Evolutionary conservation across 2,329 filamentous ascomycete species (phyloP).

Genomic region (Aspergillus ibericus): DNA sequence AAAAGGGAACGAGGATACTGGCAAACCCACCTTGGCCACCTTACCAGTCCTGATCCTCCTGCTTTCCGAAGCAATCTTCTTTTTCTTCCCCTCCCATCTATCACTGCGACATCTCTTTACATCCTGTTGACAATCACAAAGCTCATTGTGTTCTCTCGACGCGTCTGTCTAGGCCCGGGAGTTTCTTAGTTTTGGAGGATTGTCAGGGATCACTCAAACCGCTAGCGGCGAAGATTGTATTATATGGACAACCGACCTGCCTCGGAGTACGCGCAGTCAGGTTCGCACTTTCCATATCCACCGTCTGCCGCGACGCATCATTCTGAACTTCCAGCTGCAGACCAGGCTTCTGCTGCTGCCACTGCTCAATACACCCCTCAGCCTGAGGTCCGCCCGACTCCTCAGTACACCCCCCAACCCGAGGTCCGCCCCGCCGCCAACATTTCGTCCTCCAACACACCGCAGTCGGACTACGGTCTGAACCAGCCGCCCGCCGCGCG

Average conservation of each 20-base stretch:
- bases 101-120: neutral
- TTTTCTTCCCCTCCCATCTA: constrained; percentile 13
- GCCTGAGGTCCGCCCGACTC: constrained; percentile 38
- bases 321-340: constrained; percentile 85
- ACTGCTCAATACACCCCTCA: constrained; percentile 43
- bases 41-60: constrained; percentile 7
- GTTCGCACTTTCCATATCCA: constrained; percentile 67
- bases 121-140: constrained; percentile 22
- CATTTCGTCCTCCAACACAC: constrained; percentile 76
- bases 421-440: constrained; percentile 68
- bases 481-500: constrained; percentile 72
- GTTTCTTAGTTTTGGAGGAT: constrained; percentile 21
- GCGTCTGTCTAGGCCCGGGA: constrained; percentile 32
- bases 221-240: constrained; percentile 31
- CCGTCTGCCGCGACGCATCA: constrained; percentile 60
- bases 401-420: constrained; percentile 77
- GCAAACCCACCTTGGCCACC: neutral
- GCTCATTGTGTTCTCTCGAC: constrained; percentile 32
- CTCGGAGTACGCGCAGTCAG: constrained; percentile 81
- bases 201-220: constrained; percentile 21
- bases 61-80: constrained; percentile 7
- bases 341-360: constrained; percentile 82
- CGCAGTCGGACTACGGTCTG: constrained; percentile 83
- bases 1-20: neutral
- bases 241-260: constrained; percentile 63